These are phyloP conservation scores for Trichosphaerium sp. DNA, from an alignment of 78 protist genomes.

Conservation along the genomic window DNA sequence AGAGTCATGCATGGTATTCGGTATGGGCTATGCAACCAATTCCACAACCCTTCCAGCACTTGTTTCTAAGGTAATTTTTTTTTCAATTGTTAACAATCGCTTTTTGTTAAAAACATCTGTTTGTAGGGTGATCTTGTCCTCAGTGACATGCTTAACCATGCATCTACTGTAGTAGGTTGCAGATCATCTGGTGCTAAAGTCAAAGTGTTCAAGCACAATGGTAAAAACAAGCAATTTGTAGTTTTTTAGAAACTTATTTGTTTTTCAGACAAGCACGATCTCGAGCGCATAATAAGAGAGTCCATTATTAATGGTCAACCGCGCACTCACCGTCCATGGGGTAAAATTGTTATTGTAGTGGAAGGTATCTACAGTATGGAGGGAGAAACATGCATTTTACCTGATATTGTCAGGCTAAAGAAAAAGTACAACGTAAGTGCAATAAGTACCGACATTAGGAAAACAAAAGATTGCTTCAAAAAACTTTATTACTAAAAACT, in stretches of 20 bases:
- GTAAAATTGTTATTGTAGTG: constrained; percentile 80
- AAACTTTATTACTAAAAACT: not conserved
- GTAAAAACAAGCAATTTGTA: not conserved
- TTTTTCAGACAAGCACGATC: constrained; percentile 27
- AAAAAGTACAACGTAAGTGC: constrained; percentile 73
- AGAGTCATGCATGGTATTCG: constrained; percentile 73
- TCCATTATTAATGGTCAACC: constrained; percentile 84
- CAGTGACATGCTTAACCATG: constrained; percentile 86
- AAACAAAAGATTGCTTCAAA: not conserved
- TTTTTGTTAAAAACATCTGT: not conserved
- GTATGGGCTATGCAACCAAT: constrained; percentile 99
- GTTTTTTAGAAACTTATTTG: not conserved
- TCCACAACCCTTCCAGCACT: constrained; percentile 81
- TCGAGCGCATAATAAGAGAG: constrained; percentile 63
- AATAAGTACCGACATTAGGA: no score
- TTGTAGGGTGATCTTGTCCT: constrained; percentile 69
- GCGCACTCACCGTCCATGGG: constrained; percentile 80
- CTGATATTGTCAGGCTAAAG: constrained; percentile 72
- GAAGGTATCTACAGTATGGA: constrained; percentile 98
- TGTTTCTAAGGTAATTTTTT: constrained; percentile 27
- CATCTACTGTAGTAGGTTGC: constrained; percentile 87
- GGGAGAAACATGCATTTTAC: constrained; percentile 74
- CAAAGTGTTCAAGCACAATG: constrained; percentile 87
- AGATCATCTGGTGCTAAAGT: constrained; percentile 73
- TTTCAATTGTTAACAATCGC: not conserved